Evolutionary conservation across 164 flowering plant species (phyloP), one percentile per base, ranked within the genome.

Genomic region (Piper longum): DNA sequence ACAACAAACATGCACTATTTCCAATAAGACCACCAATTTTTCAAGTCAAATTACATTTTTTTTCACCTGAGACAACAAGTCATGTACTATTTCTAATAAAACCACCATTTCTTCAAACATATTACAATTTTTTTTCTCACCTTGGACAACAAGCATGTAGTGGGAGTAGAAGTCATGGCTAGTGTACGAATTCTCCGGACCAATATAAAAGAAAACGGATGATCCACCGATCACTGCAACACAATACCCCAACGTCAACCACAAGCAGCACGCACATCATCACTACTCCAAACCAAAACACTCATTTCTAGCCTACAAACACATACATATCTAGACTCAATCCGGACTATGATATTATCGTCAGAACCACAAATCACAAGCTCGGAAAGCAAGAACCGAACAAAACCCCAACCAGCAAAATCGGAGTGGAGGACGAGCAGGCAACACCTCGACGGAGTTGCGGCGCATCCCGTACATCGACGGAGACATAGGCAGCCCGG

Each of bases 141-240:
- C 98, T 88, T 89, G 91, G 75, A 89, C 91, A 59, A 81, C 79
- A 56, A 67, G 26, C 75, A 42, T 75, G 78, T 92, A 82, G 70
- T 80, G 79, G 54, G 48, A 60, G 60, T 75, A 80, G 61, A 81
- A 73, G 74, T 85, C 83, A 68, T 64, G 43, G 6, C 51, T 56
- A 39, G 52, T 9, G 12, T 62, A 59, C 56, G 74, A 55, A 64
- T 72, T 77, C 62, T 61, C 36, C n/a, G 64, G 44, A 43, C 78
- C 87, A 68, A 74, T 64, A 69, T 79, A 83, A 66, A 89, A 92
- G 43, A 92, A 90, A 48, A 77, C 88, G 44, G 79, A 69, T 3
- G 91, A 78, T 56, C 98, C 96, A 65, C 81, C 72, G 43, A 88
- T 60, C 43, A 81, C 98, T 92, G 90, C 85, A 80, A 71, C 61